These are phyloP conservation scores for Bothia castanella DNA, from an alignment of 1,284 basidiomycete genomes.

Conservation along the genomic window DNA sequence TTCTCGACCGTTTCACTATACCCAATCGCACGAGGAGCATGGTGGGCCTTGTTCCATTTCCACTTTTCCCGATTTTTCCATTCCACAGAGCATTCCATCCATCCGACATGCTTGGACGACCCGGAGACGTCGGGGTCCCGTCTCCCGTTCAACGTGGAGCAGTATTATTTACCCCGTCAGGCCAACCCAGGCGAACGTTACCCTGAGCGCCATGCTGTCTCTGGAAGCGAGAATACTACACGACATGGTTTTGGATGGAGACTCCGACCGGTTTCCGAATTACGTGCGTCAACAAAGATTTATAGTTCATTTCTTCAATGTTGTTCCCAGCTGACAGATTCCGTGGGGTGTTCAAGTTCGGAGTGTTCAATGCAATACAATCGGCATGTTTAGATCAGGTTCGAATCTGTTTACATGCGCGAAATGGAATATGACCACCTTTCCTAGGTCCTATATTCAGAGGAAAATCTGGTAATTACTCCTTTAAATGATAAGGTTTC, in stretches of 20 bases:
- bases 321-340: constrained; percentile 68
- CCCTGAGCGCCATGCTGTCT: background rate
- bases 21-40: background rate
- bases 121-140: background rate
- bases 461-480: constrained; percentile 68
- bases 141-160: background rate
- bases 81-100: constrained; percentile 10
- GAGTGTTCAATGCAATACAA: constrained; percentile 87
- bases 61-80: background rate
- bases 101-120: background rate
- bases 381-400: constrained; percentile 78
- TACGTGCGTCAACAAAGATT: constrained; percentile 51
- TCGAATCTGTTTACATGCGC: constrained; percentile 22
- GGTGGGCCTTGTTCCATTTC: constrained; percentile 11
- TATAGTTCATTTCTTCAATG: background rate
- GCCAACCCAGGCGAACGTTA: background rate
- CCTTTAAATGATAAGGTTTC: background rate
- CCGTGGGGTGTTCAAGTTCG: constrained; percentile 79
- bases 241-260: constrained; percentile 42
- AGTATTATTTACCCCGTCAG: background rate
- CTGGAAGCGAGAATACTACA: constrained; percentile 22
- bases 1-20: background rate
- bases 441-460: constrained; percentile 58
- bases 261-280: constrained; percentile 66
- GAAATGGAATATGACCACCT: constrained; percentile 2